These are phyloP conservation scores for Parachaetomium inaequale DNA, from an alignment of 495 filamentous ascomycete genomes.

Conservation along the genomic window DNA sequence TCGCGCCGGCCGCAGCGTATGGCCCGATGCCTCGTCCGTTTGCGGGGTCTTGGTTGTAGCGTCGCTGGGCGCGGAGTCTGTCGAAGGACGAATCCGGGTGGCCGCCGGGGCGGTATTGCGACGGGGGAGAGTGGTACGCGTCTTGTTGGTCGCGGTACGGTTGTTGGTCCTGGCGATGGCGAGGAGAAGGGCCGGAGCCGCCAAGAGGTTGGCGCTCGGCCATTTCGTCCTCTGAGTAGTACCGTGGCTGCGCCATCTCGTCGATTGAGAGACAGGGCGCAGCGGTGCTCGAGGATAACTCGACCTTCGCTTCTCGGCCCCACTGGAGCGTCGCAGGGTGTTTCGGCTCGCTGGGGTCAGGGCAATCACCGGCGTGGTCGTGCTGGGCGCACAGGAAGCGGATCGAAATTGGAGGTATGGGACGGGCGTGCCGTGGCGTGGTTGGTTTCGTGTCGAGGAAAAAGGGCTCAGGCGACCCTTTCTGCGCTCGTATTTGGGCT, in stretches of 20 bases:
- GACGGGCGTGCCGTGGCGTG: conserved; percentile 2
- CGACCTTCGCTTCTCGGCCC: neutral
- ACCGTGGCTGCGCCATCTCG: conserved; percentile 28
- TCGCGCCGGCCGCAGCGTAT: conserved; percentile 16
- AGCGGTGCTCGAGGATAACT: conserved; percentile 7
- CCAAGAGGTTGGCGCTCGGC: conserved; percentile 41
- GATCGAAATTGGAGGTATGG: neutral
- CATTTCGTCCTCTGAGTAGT: conserved; percentile 35
- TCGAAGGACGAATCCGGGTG: conserved; percentile 46
- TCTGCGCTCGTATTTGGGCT: conserved; percentile 17
- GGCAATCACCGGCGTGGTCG: neutral
- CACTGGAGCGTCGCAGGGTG: conserved; percentile 13
- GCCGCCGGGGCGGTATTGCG: conserved; percentile 31
- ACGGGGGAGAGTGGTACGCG: conserved; percentile 23
- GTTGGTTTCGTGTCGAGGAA: conserved; percentile 6
- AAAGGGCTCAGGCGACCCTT: conserved; percentile 3
- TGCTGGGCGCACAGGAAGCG: neutral
- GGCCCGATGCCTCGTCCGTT: conserved; percentile 17
- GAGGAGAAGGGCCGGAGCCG: conserved; percentile 14
- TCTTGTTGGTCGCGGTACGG: conserved; percentile 25
- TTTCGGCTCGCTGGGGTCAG: conserved; percentile 2
- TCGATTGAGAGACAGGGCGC: conserved; percentile 11
- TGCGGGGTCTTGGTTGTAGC: conserved; percentile 32
- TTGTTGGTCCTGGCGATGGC: conserved; percentile 22
- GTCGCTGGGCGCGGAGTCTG: conserved; percentile 37